phyloP scores from a whole-genome alignment of 345 rosid genomes.

The Barbarea vulgaris region DNA sequence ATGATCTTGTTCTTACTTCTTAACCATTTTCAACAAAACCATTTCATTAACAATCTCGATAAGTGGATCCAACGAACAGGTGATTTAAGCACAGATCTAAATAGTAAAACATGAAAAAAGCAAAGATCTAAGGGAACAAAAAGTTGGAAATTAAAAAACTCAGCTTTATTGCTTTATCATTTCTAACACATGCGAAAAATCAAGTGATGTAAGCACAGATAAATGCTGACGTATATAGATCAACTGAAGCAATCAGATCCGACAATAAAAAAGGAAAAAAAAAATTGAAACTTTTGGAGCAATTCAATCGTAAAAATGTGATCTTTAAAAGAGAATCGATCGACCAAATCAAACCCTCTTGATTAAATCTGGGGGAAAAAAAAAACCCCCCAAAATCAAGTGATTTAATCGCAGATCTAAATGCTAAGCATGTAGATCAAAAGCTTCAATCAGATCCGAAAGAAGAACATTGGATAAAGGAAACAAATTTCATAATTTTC shows the following conservation, averaged over 20 bases:
- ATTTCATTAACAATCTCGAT: neutral
- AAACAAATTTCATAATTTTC: neutral
- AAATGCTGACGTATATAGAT: slow-evolving; percentile 25
- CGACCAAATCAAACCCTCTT: neutral
- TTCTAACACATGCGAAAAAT: neutral
- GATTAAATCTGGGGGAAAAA: neutral
- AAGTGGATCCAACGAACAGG: no score
- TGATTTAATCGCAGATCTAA: slow-evolving; percentile 28
- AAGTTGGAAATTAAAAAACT: neutral
- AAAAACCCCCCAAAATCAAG: neutral
- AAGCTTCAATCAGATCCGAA: slow-evolving; percentile 22
- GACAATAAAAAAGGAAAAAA: neutral
- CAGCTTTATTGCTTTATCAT: neutral
- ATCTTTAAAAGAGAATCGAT: neutral
- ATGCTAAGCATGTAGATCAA: slow-evolving; percentile 18
- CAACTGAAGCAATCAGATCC: slow-evolving; percentile 21
- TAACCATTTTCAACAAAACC: neutral
- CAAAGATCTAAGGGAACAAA: slow-evolving; percentile 1
- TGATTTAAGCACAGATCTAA: neutral
- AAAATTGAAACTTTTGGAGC: neutral
- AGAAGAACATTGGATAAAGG: neutral
- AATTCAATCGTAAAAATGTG: neutral
- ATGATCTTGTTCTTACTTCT: neutral
- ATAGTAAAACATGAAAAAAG: neutral
- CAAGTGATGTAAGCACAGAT: slow-evolving; percentile 28